Evolutionary conservation across 2,329 filamentous ascomycete species (phyloP).

Genomic region (Hypoxylon sp.): DNA sequence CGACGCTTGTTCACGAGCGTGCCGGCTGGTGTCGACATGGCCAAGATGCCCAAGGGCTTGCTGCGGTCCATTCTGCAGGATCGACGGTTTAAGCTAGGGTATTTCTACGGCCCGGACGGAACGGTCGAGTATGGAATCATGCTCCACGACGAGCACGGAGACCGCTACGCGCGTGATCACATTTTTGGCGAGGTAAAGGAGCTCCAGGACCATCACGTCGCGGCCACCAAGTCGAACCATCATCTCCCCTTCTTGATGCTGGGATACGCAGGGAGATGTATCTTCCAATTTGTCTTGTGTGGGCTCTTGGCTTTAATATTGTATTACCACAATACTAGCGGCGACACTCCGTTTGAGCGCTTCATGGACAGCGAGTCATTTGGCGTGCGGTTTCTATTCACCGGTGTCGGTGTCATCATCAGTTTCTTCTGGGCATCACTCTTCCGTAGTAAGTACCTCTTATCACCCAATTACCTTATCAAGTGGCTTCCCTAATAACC

Average conservation of each 20-base stretch:
- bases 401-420: slow-evolving; percentile 53
- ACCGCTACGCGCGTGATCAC: background rate
- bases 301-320: slow-evolving; percentile 51
- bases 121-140: slow-evolving; percentile 48
- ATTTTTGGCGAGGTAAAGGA: slow-evolving; percentile 17
- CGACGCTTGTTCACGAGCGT: slow-evolving; percentile 39
- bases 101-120: slow-evolving; percentile 44
- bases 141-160: slow-evolving; percentile 32
- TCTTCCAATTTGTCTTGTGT: slow-evolving; percentile 46
- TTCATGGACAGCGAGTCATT: slow-evolving; percentile 57
- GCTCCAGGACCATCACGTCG: slow-evolving; percentile 22
- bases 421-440: slow-evolving; percentile 55
- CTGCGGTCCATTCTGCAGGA: slow-evolving; percentile 39
- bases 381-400: slow-evolving; percentile 56
- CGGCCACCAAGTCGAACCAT: slow-evolving; percentile 26
- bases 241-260: slow-evolving; percentile 50
- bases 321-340: slow-evolving; percentile 54
- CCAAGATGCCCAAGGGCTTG: slow-evolving; percentile 31
- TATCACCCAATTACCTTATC: background rate
- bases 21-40: slow-evolving; percentile 33
- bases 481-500: background rate
- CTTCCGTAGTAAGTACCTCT: slow-evolving; percentile 50
- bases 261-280: slow-evolving; percentile 41
- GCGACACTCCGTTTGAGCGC: slow-evolving; percentile 53
- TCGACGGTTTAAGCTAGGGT: slow-evolving; percentile 46